Conservation (phyloP, 306 rosid species). For the Gynostemma pentaphyllum region DNA sequence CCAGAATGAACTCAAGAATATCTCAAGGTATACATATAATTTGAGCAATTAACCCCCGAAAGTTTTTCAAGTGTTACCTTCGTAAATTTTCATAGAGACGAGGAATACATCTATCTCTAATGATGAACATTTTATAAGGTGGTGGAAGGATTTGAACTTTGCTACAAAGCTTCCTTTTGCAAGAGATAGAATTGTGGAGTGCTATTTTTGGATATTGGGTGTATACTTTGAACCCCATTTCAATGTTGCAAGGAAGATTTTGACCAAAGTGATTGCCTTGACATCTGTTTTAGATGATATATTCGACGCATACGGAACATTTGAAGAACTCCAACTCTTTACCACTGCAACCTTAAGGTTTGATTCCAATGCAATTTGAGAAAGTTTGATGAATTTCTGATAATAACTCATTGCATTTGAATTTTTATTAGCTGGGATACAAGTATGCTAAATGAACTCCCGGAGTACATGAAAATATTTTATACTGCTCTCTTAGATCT, state of each 20-base stretch:
- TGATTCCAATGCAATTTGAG: no score
- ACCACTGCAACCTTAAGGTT: slow-evolving; percentile 33
- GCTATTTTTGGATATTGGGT: slow-evolving; percentile 22
- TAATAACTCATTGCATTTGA: not conserved
- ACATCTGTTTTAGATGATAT: slow-evolving; percentile 24
- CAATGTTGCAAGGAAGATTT: slow-evolving; percentile 14
- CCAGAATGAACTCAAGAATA: no score
- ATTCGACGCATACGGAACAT: slow-evolving; percentile 34
- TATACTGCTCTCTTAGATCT: not conserved
- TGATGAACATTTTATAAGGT: slow-evolving; percentile 15
- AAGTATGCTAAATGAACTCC: not conserved
- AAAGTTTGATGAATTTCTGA: no score
- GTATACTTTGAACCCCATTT: slow-evolving; percentile 21
- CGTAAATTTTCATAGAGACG: no score
- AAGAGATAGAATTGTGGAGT: no score
- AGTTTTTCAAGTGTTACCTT: no score
- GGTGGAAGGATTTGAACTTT: slow-evolving; percentile 36
- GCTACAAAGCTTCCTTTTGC: slow-evolving; percentile 15
- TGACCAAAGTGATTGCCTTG: no score
- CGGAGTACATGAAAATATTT: slow-evolving; percentile 9
- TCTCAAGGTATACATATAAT: no score
- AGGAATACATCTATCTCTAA: no score
- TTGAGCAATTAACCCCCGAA: no score
- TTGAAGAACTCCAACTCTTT: slow-evolving; percentile 31
- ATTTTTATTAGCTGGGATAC: slow-evolving; percentile 10